Evolutionary conservation across 192 early-diverging fungal species (phyloP), one percentile per base, ranked within the genome.

Genomic region (Mortierella alpina): DNA sequence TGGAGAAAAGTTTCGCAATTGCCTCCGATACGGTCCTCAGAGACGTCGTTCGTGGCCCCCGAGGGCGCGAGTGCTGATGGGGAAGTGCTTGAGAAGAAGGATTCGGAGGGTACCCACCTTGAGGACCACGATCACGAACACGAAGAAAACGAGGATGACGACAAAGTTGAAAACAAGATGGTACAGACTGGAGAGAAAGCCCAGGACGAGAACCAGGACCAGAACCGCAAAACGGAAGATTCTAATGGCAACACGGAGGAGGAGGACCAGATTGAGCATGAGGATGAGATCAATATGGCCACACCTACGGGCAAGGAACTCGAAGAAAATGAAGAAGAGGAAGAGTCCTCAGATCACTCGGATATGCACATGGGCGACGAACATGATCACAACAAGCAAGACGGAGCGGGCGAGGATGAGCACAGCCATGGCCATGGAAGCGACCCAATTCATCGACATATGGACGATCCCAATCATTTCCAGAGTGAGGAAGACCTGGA

Each of bases 401-500:
- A 17, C 7, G 50, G 40, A 18, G 15, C 20, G 5, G 70, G 48
- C 18, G 54, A 23, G 4, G 59, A 46, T 6, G 48, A 59, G 14
- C 41, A 55, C 31, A 18, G 61, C 51, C 75, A 78, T 39, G 62
- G 53, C 11, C 68, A 66, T 51, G 7, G 39, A 3, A 31, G 3
- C 31, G 31, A 31, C 31, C 1, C 31, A 31, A 31, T 31, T 31
- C 31, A 31, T 31, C 31, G 31, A 1, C 75, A 78, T 41, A 40
- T 56, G 7, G 71, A 71, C 4, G 75, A 78, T 51, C 68, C 63
- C 6, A 60, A 78, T 40, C 68, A 71, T 39, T 71, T 78, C 58
- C 63, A 78, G 51, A 78, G 66, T 58, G 68, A 78, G 22, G 75
- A 66, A 22, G 75, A 78, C 20, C 6, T 71, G 12, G 14, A 46